These are phyloP conservation scores for Heliamphora exappendiculata DNA, from an alignment of 148 eudicot genomes.

Conservation along the genomic window DNA sequence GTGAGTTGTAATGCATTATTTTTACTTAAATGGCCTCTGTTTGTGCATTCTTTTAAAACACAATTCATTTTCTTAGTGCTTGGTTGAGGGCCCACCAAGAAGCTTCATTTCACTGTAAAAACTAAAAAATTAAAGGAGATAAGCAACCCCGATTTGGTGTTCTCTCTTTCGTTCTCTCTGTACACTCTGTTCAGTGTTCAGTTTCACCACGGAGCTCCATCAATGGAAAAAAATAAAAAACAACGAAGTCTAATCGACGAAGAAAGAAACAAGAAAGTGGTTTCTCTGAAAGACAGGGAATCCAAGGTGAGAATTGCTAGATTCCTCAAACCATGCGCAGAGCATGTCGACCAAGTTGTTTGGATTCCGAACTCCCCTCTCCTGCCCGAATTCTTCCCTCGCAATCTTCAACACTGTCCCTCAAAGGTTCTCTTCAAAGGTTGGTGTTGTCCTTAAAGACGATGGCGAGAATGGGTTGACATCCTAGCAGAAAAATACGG, in stretches of 20 bases:
- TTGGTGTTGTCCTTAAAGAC: conserved; percentile 21
- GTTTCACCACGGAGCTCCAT: too few species aligned
- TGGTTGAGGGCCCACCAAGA: too few species aligned
- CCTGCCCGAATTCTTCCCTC: conserved; percentile 18
- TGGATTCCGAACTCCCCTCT: conserved; percentile 21
- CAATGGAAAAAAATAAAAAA: background rate
- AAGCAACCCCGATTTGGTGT: too few species aligned
- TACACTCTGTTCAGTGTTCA: too few species aligned
- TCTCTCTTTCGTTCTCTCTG: background rate
- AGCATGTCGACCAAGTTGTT: conserved; percentile 5
- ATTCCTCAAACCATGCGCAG: conserved; percentile 33
- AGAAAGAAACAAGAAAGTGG: conserved; percentile 7
- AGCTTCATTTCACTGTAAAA: too few species aligned
- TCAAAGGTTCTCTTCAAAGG: conserved; percentile 25
- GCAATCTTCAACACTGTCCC: conserved; percentile 23
- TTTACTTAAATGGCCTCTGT: too few species aligned
- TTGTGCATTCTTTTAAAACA: too few species aligned
- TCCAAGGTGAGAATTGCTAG: conserved; percentile 21
- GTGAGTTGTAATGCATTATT: too few species aligned
- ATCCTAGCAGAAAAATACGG: conserved; percentile 14
- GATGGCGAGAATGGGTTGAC: conserved; percentile 31
- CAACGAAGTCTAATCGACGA: background rate
- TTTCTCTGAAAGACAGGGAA: conserved; percentile 14
- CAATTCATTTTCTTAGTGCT: too few species aligned
- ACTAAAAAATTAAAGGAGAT: too few species aligned